Conservation (phyloP, 768 basidiomycete genomes). For the Rhodocollybia butyracea region DNA sequence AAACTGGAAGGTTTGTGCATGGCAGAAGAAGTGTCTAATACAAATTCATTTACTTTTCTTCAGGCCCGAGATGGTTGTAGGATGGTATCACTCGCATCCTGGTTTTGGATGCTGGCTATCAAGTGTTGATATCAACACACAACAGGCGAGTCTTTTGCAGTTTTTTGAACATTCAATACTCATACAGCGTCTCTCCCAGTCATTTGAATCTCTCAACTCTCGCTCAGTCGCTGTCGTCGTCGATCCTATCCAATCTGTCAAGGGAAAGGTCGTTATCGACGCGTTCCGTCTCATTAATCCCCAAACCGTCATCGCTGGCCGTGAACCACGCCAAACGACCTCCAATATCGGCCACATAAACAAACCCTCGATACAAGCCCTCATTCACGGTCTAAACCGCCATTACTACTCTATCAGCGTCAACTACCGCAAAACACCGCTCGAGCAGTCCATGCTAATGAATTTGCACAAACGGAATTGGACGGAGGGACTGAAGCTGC, state of each 20-base stretch:
- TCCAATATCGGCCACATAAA: slow-evolving; percentile 99
- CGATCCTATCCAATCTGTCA: slow-evolving; percentile 98
- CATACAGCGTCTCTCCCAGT: slow-evolving; percentile 48
- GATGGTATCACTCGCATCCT: slow-evolving; percentile 99
- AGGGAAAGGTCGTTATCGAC: slow-evolving; percentile 98
- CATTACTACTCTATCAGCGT: slow-evolving; percentile 99
- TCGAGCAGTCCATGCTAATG: slow-evolving; percentile 98
- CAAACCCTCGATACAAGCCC: slow-evolving; percentile 98
- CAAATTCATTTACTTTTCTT: slow-evolving; percentile 7
- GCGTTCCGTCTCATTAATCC: slow-evolving; percentile 98
- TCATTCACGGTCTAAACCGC: slow-evolving; percentile 95
- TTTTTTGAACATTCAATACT: slow-evolving; percentile 14
- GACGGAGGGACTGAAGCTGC: slow-evolving; percentile 93
- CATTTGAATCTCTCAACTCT: slow-evolving; percentile 90
- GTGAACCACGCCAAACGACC: slow-evolving; percentile 95
- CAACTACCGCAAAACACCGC: slow-evolving; percentile 96
- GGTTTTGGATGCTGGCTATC: slow-evolving; percentile 99
- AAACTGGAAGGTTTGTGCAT: slow-evolving; percentile 83
- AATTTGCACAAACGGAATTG: slow-evolving; percentile 98
- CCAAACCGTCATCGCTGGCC: slow-evolving; percentile 82
- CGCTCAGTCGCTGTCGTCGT: slow-evolving; percentile 97
- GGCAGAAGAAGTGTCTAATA: slow-evolving; percentile 7
- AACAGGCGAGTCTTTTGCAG: slow-evolving; percentile 60
- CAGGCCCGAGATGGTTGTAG: slow-evolving; percentile 96
- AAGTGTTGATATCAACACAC: slow-evolving; percentile 98